Conservation (phyloP, 2,329 filamentous ascomycete genomes). For the Metarhizium anisopliae region DNA sequence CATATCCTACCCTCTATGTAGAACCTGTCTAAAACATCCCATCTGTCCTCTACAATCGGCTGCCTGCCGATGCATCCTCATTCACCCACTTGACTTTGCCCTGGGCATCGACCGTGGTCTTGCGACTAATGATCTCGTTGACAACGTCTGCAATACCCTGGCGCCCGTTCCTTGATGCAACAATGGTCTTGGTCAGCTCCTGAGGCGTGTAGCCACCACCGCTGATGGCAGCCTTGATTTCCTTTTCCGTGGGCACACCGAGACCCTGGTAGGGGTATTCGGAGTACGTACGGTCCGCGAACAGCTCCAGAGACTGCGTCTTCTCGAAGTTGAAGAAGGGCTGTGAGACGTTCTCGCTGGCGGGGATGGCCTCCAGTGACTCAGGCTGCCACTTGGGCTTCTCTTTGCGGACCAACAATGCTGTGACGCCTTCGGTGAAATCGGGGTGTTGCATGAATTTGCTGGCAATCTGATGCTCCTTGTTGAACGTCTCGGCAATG, state of each 20-base stretch:
- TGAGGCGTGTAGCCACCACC: constrained; percentile 32
- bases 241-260: constrained; percentile 63
- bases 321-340: constrained; percentile 57
- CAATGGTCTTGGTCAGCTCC: constrained; percentile 55
- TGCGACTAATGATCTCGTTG: constrained; percentile 56
- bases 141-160: constrained; percentile 63
- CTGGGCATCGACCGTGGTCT: constrained; percentile 38
- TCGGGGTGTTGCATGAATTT: constrained; percentile 88
- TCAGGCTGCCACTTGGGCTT: constrained; percentile 69
- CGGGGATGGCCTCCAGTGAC: constrained; percentile 57
- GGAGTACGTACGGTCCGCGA: constrained; percentile 53
- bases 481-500: constrained; percentile 76
- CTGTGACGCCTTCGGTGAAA: constrained; percentile 85
- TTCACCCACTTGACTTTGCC: constrained; percentile 33
- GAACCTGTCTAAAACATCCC: not conserved
- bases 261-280: constrained; percentile 66
- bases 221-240: constrained; percentile 40
- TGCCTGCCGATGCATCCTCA: constrained; percentile 19
- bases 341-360: constrained; percentile 44
- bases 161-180: constrained; percentile 50
- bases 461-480: constrained; percentile 74
- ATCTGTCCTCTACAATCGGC: constrained; percentile 19
- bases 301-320: constrained; percentile 44
- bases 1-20: not conserved
- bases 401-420: constrained; percentile 63